Evolutionary conservation across 257 asterid species (phyloP).

Genomic region (Gynochthodes officinalis): DNA sequence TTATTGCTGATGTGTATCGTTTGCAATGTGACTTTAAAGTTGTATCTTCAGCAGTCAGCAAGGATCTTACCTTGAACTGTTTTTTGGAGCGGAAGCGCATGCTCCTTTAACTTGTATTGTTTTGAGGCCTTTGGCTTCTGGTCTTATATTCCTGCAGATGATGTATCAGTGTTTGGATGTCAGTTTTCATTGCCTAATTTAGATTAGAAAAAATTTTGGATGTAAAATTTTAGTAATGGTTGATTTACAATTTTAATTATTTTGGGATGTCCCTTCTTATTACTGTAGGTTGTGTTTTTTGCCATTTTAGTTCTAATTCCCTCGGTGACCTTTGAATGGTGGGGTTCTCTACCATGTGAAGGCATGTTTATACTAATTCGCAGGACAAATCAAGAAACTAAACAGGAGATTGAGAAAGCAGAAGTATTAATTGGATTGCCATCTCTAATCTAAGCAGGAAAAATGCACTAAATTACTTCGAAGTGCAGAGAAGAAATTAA

Average conservation of each 20-base stretch:
- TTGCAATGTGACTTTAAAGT: background rate
- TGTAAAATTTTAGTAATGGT: background rate
- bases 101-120: background rate
- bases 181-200: background rate
- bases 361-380: no score
- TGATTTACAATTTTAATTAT: no score
- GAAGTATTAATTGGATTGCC: background rate
- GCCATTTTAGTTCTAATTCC: no score
- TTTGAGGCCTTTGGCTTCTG: background rate
- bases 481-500: background rate
- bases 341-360: no score
- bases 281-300: background rate
- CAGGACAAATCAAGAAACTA: background rate
- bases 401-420: background rate
- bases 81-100: background rate
- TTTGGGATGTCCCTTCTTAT: background rate
- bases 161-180: no score
- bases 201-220: background rate
- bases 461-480: background rate
- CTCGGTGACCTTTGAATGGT: no score
- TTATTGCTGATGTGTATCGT: no score
- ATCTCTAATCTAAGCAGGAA: background rate
- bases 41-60: background rate
- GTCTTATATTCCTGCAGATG: no score
- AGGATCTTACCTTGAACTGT: background rate